Conservation (phyloP, 306 rosid genomes). For the Acacia confusa region DNA sequence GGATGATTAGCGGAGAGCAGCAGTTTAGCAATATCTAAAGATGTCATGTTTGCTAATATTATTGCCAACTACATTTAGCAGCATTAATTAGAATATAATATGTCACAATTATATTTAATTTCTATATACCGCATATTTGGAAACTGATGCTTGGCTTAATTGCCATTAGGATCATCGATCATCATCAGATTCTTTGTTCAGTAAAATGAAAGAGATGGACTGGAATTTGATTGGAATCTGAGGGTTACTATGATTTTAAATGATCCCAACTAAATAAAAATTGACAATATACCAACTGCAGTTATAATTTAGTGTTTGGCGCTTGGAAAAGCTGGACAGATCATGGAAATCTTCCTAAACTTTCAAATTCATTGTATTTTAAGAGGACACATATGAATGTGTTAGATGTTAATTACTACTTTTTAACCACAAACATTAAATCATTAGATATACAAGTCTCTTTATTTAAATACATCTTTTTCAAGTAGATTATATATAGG, state of each 20-base stretch:
- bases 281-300: not conserved
- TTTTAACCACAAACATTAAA: not conserved
- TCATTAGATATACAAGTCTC: not conserved
- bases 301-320: not conserved
- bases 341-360: not conserved
- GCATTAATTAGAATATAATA: slow-evolving; percentile 12
- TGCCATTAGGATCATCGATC: not conserved
- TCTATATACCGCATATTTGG: not conserved
- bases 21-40: not conserved
- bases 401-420: not conserved
- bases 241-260: not conserved
- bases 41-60: not conserved
- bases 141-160: not conserved
- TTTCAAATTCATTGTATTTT: not conserved
- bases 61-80: not conserved
- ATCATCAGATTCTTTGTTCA: not conserved
- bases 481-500: too few species aligned
- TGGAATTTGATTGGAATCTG: not conserved
- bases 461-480: not conserved
- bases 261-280: not conserved
- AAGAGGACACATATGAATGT: not conserved
- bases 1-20: not conserved
- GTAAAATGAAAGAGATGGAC: not conserved
- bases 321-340: not conserved
- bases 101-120: slow-evolving; percentile 22